Evolutionary conservation across 345 rosid genomes (phyloP), one percentile per base, ranked within the genome.

Genomic region (Rhizophora apiculata): DNA sequence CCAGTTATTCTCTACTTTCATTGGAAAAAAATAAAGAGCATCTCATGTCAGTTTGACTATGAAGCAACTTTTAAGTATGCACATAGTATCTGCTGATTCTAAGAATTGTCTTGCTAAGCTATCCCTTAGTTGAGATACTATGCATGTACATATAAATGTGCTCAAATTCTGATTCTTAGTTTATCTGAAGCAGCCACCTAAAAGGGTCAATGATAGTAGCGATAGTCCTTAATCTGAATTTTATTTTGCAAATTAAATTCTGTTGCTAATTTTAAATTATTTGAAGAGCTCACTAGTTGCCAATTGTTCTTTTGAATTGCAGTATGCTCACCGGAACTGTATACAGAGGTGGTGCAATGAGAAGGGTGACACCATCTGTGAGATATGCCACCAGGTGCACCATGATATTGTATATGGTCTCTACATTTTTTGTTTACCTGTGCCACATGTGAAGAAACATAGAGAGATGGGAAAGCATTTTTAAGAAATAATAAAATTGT

Each of bases 341-440:
- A 78, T 94, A 22, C 98, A 94, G 80, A 87, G 88, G 78, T 94
- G 97, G 96, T 94, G 98, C 83, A 73, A 82, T 26, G 95, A 82
- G 49, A 94, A 94, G 83, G 96, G 97, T 19, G 85, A 94, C 71
- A 88, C 85, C 8, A 60, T 71, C 66, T 94, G 97, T 49, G 96
- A 94, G 81, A 91, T 94, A 26, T 91, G 98, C 77, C 81, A 13
- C 24, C 89, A 93, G 98, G 97, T 93, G 57, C 46, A 20, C 58
- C 49, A 55, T 68, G 59, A 53, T 60, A 52, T 56, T 32, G 36
- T 60, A 22, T 49, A 54, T 24, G 39, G 18, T 65, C 2, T 55
- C 37, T 34, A 9, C 37, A 7, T 13, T 43, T 43, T 21, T 56
- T 20, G 60, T 56, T 31, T 24, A 8, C 49, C 16, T 24, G 16